These are phyloP conservation scores for Torulaspora globosa DNA, from an alignment of 1,139 yeast genomes.

Conservation along the genomic window DNA sequence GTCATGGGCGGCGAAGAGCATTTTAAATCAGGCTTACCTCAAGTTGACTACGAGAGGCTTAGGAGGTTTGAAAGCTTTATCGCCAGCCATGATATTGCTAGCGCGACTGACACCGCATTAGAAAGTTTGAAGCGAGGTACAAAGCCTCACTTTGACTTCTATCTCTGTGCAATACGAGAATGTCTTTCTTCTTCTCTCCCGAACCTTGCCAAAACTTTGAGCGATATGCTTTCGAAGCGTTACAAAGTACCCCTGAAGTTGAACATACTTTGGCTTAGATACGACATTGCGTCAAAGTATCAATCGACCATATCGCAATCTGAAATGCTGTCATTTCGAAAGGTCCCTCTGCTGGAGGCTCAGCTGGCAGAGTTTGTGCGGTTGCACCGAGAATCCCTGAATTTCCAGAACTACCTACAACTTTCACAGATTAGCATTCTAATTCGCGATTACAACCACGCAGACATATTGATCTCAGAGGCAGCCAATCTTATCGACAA, in stretches of 20 bases:
- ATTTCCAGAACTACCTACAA: slow-evolving; percentile 26
- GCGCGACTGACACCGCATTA: slow-evolving; percentile 18
- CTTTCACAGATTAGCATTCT: slow-evolving; percentile 19
- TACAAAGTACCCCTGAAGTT: slow-evolving; percentile 24
- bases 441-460: slow-evolving; percentile 14
- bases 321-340: slow-evolving; percentile 6
- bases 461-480: slow-evolving; percentile 13
- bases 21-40: slow-evolving; percentile 5
- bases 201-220: slow-evolving; percentile 20
- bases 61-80: slow-evolving; percentile 8
- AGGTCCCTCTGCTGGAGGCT: slow-evolving; percentile 9
- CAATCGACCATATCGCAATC: slow-evolving; percentile 1
- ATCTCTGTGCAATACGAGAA: slow-evolving; percentile 21
- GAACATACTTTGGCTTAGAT: slow-evolving; percentile 26
- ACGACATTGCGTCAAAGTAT: slow-evolving; percentile 11
- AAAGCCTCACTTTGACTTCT: slow-evolving; percentile 24
- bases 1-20: slow-evolving; percentile 9
- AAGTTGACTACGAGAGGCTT: slow-evolving; percentile 9
- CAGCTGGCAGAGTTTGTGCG: slow-evolving; percentile 18
- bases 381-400: slow-evolving; percentile 14
- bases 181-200: slow-evolving; percentile 17
- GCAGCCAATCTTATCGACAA: slow-evolving; percentile 14
- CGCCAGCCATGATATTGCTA: slow-evolving; percentile 13
- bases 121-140: slow-evolving; percentile 25
- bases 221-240: slow-evolving; percentile 18